These are phyloP conservation scores for Nymphaea colorata DNA, from an alignment of 164 flowering plant species.

Conservation along the genomic window DNA sequence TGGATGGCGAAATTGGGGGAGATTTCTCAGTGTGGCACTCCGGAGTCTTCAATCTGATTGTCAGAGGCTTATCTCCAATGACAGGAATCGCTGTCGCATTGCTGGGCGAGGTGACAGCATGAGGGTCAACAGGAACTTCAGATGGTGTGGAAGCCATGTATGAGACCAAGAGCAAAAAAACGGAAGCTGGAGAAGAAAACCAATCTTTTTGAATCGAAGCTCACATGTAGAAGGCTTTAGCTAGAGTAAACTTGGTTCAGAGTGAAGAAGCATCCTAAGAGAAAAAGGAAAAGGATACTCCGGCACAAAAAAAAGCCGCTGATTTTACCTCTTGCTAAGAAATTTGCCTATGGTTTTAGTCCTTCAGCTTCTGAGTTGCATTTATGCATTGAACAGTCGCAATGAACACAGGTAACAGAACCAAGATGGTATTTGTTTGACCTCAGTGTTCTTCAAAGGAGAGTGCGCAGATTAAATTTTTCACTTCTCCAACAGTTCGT, in stretches of 20 bases:
- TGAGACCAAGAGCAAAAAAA: neutral
- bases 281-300: neutral
- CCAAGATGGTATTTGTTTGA: no score
- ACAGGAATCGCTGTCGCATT: slow-evolving; percentile 1
- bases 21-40: slow-evolving; percentile 15
- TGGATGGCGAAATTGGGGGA: slow-evolving; percentile 12
- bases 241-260: neutral
- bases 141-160: slow-evolving; percentile 21
- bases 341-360: neutral
- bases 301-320: neutral
- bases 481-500: neutral
- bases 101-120: neutral
- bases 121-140: neutral
- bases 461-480: neutral
- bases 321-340: neutral
- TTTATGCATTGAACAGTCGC: neutral
- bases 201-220: neutral
- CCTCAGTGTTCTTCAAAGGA: neutral
- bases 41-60: slow-evolving; percentile 35
- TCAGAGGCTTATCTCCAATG: slow-evolving; percentile 20
- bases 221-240: neutral
- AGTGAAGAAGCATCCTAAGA: neutral
- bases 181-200: neutral
- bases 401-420: neutral
- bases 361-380: neutral